Conservation (phyloP, 768 basidiomycete species). For the Pulveroboletus sp. region DNA sequence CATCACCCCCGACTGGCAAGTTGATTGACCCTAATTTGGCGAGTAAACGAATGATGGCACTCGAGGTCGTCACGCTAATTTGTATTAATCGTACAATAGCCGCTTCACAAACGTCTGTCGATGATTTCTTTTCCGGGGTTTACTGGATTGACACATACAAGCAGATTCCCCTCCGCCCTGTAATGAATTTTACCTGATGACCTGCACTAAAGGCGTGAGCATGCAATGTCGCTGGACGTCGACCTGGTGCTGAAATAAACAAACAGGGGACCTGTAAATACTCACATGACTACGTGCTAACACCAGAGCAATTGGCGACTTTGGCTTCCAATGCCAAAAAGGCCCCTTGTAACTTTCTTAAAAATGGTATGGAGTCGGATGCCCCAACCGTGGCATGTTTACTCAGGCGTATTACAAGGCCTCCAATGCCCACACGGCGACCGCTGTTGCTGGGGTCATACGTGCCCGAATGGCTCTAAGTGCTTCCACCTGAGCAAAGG, state of each 20-base stretch:
- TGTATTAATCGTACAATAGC: constrained; percentile 36
- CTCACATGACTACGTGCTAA: constrained; percentile 74
- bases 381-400: not conserved
- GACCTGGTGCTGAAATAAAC: constrained; percentile 12
- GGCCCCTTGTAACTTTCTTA: constrained; percentile 80
- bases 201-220: constrained; percentile 71
- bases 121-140: constrained; percentile 4
- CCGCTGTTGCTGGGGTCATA: constrained; percentile 79
- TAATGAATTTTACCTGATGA: constrained; percentile 81
- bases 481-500: constrained; percentile 69
- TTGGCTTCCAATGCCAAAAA: constrained; percentile 77
- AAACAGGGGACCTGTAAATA: constrained; percentile 69
- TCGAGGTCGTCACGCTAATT: constrained; percentile 5
- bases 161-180: constrained; percentile 80
- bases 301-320: constrained; percentile 65
- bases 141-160: constrained; percentile 4
- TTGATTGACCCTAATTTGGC: constrained; percentile 63
- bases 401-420: constrained; percentile 36
- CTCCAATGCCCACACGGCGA: constrained; percentile 71
- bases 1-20: constrained; percentile 25
- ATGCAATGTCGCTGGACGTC: not conserved
- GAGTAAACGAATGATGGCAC: constrained; percentile 17
- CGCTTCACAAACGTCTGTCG: constrained; percentile 69
- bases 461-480: constrained; percentile 73
- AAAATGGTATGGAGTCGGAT: constrained; percentile 49